phyloP scores from a whole-genome alignment of 306 rosid genomes.

The Abrus precatorius region DNA sequence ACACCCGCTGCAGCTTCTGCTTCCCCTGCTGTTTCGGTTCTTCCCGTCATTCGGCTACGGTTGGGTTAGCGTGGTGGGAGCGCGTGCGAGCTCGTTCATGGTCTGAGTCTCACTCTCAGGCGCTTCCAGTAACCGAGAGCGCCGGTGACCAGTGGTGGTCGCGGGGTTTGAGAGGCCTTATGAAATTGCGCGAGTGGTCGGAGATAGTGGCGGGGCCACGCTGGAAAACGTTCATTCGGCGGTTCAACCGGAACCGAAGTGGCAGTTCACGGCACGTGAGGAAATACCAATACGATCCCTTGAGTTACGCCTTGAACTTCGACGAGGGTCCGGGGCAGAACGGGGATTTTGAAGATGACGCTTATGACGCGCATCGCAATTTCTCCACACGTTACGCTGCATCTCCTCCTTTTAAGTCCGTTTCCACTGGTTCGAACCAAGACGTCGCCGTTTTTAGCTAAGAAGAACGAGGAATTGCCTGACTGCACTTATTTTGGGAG shows the following conservation, averaged over 20 bases:
- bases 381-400: constrained; percentile 80
- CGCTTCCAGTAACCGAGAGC: constrained; percentile 3
- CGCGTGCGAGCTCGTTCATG: constrained; percentile 51
- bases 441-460: constrained; percentile 55
- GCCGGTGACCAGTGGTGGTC: constrained; percentile 68
- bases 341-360: constrained; percentile 57
- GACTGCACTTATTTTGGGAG: constrained; percentile 42
- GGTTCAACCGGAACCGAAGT: constrained; percentile 73
- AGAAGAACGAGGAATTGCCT: constrained; percentile 2
- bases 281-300: constrained; percentile 88
- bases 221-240: constrained; percentile 94
- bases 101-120: constrained; percentile 39
- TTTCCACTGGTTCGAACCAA: constrained; percentile 16
- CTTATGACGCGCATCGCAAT: constrained; percentile 54
- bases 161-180: constrained; percentile 62
- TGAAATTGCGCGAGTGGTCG: constrained; percentile 85
- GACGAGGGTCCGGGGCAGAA: constrained; percentile 73
- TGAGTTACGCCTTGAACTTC: constrained; percentile 94
- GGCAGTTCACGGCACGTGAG: constrained; percentile 53
- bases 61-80: constrained; percentile 74
- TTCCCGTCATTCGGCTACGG: constrained; percentile 52
- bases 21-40: constrained; percentile 70
- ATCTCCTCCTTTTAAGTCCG: constrained; percentile 49
- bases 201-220: constrained; percentile 95
- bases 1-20: constrained; percentile 70